Evolutionary conservation across 768 basidiomycete genomes (phyloP).

Genomic region (Hebeloma cylindrosporum): DNA sequence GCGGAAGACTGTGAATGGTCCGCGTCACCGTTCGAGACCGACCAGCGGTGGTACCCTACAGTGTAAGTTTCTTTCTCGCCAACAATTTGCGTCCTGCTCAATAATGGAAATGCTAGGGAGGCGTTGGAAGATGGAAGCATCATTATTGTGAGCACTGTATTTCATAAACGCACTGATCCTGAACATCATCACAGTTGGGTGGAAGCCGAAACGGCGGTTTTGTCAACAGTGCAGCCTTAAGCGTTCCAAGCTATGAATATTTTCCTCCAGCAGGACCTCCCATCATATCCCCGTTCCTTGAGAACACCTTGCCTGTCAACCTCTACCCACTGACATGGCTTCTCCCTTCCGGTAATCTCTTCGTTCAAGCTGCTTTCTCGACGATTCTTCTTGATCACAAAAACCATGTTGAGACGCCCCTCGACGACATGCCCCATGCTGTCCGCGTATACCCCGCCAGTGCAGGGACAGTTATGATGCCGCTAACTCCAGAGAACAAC

Average conservation of each 20-base stretch:
- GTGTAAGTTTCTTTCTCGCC: constrained; percentile 41
- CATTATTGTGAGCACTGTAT: constrained; percentile 49
- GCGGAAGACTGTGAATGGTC: constrained; percentile 59
- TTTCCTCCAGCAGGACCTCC: constrained; percentile 63
- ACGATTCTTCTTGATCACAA: constrained; percentile 65
- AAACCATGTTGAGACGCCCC: constrained; percentile 50
- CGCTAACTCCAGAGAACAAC: constrained; percentile 77
- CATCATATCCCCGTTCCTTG: constrained; percentile 62
- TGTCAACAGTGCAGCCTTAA: constrained; percentile 63
- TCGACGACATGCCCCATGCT: constrained; percentile 65
- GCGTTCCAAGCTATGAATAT: constrained; percentile 80
- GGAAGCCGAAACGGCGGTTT: constrained; percentile 65
- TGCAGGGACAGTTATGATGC: constrained; percentile 73
- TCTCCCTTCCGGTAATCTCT: constrained; percentile 59
- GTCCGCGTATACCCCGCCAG: constrained; percentile 74
- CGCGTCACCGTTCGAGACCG: constrained; percentile 40
- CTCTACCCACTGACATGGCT: constrained; percentile 73
- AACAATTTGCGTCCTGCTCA: not conserved
- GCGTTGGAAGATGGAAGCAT: constrained; percentile 59
- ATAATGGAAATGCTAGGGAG: constrained; percentile 39
- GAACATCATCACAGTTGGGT: constrained; percentile 42
- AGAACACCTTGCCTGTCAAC: constrained; percentile 70
- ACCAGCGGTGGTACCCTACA: constrained; percentile 74
- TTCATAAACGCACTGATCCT: not conserved
- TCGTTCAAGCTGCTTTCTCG: constrained; percentile 62